Evolutionary conservation across 441 rosid genomes (phyloP).

Genomic region (Biscutella laevigata): DNA sequence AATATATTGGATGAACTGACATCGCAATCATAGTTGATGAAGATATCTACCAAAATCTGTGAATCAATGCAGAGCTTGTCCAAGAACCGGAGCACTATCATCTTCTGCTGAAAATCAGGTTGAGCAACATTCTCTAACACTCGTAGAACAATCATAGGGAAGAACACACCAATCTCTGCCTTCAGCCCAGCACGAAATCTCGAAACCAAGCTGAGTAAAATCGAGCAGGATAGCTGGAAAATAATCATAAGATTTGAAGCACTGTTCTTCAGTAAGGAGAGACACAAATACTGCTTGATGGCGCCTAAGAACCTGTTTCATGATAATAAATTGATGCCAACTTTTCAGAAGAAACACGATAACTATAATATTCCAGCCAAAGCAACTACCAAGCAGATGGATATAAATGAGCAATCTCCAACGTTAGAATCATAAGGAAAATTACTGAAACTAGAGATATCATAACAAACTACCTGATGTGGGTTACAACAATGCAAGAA

Average conservation of each 20-base stretch:
- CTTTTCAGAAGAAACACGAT: constrained; percentile 1
- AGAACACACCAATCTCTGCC: constrained; percentile 99
- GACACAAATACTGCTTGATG: constrained; percentile 90
- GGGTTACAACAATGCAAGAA: constrained; percentile 1
- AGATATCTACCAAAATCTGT: constrained; percentile 93
- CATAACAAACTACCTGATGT: background rate
- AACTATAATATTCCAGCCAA: background rate
- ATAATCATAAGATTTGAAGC: constrained; percentile 89
- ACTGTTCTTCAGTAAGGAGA: constrained; percentile 87
- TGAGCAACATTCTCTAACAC: constrained; percentile 94
- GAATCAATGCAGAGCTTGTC: constrained; percentile 95
- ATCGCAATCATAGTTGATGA: constrained; percentile 97
- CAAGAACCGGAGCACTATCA: constrained; percentile 92
- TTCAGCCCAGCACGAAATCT: constrained; percentile 96
- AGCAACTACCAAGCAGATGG: constrained; percentile 7
- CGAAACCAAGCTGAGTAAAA: constrained; percentile 90
- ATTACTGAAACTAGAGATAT: background rate
- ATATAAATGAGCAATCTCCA: background rate
- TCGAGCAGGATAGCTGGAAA: constrained; percentile 99
- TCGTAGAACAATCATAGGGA: constrained; percentile 96
- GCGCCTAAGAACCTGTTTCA: constrained; percentile 95
- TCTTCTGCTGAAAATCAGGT: constrained; percentile 97
- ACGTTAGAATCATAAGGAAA: background rate
- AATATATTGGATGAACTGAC: constrained; percentile 96
- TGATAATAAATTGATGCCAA: constrained; percentile 18